Conservation (phyloP, 331 rosid species). For the Acacia concinna region DNA sequence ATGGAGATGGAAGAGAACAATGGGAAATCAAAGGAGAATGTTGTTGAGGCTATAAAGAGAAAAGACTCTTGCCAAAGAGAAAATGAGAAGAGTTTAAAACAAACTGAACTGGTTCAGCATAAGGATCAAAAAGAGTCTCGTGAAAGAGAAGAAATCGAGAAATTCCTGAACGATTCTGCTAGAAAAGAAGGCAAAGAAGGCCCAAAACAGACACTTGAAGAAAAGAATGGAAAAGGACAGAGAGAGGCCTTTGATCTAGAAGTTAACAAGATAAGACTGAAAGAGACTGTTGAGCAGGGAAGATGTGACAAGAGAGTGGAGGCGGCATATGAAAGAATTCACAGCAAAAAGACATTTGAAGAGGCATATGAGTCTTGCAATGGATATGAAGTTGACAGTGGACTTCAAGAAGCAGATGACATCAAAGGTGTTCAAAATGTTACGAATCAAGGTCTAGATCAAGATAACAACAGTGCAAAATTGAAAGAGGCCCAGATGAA, state of each 20-base stretch:
- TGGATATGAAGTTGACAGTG: slow-evolving; percentile 42
- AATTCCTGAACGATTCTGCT: slow-evolving; percentile 29
- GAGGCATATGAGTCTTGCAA: slow-evolving; percentile 28
- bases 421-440: slow-evolving; percentile 29
- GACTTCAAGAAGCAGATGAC: slow-evolving; percentile 35
- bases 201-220: slow-evolving; percentile 39
- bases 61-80: slow-evolving; percentile 29
- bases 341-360: slow-evolving; percentile 27
- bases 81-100: slow-evolving; percentile 33
- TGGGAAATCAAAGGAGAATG: slow-evolving; percentile 31
- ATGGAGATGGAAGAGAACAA: slow-evolving; percentile 33
- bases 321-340: slow-evolving; percentile 39
- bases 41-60: slow-evolving; percentile 22
- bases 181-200: slow-evolving; percentile 38
- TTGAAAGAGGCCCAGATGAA: slow-evolving; percentile 28
- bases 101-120: slow-evolving; percentile 26
- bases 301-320: slow-evolving; percentile 27
- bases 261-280: slow-evolving; percentile 38
- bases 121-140: slow-evolving; percentile 35
- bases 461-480: slow-evolving; percentile 7
- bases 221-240: slow-evolving; percentile 46
- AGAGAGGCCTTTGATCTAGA: slow-evolving; percentile 44
- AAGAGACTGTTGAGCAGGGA: slow-evolving; percentile 35
- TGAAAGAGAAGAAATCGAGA: slow-evolving; percentile 31
- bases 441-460: slow-evolving; percentile 31